Conservation (phyloP, 441 rosid species). For the Jatropha podagrica region DNA sequence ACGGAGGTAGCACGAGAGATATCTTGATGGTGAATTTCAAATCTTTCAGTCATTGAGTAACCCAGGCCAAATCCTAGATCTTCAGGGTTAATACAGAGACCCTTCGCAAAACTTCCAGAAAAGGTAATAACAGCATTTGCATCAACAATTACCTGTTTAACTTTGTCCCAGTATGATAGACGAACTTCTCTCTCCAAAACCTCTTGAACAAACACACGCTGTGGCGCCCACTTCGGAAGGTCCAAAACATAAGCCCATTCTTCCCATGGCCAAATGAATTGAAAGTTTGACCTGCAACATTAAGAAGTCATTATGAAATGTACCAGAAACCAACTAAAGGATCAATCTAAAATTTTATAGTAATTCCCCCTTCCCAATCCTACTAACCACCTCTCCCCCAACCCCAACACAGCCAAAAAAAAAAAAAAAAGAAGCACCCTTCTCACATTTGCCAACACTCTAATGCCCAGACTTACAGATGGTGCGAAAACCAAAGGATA, state of each 20-base stretch:
- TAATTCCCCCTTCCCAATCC: neutral
- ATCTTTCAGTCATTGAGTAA: neutral
- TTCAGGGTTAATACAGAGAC: neutral
- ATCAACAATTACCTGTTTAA: slow-evolving; percentile 76
- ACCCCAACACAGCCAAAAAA: neutral
- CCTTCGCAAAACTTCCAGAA: neutral
- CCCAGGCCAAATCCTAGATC: neutral
- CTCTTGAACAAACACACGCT: slow-evolving; percentile 98
- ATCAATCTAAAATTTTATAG: neutral
- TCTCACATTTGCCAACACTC: slow-evolving; percentile 1
- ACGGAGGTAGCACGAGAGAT: neutral
- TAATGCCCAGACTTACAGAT: slow-evolving; percentile 65
- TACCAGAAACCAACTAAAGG: slow-evolving; percentile 1
- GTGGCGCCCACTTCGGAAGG: slow-evolving; percentile 99
- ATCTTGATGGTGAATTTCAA: neutral
- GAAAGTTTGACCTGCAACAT: slow-evolving; percentile 85
- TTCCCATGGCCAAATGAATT: slow-evolving; percentile 99
- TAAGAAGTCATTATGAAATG: slow-evolving; percentile 22
- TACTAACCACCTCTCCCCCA: neutral
- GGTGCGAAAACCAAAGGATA: slow-evolving; percentile 99
- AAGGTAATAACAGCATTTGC: neutral
- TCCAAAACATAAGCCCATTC: slow-evolving; percentile 97
- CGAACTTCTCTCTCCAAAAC: slow-evolving; percentile 99
- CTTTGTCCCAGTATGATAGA: slow-evolving; percentile 97
- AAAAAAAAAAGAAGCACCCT: neutral